A percentile compares a stretch with the other conserved stretches of the same genome.
Evolutionary conservation across 352 stramenopile genomes (phyloP).

Genomic region (Phytophthora tentaculata): DNA sequence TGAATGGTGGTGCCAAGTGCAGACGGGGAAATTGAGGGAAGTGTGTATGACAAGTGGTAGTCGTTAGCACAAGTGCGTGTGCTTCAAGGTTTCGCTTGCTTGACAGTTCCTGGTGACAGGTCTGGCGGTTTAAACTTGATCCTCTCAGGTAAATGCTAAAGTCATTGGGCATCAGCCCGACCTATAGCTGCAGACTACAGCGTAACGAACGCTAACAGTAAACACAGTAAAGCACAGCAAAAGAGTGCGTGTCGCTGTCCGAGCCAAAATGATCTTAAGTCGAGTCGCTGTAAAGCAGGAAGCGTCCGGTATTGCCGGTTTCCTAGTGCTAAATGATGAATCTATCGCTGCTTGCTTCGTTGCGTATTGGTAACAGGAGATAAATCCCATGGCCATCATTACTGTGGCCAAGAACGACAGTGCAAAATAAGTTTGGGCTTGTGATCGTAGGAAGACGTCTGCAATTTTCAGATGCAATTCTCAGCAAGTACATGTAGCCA

Average conservation of each 20-base stretch:
- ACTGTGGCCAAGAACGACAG: background rate
- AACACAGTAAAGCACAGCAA: too few species aligned
- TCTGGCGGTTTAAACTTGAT: background rate
- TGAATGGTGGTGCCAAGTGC: background rate
- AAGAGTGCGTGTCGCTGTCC: too few species aligned
- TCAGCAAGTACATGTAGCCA: too few species aligned
- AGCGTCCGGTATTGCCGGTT: background rate
- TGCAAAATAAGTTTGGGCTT: background rate
- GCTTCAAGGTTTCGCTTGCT: background rate
- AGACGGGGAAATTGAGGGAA: conserved; percentile 3
- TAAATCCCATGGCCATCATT: background rate
- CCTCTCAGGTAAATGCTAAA: too few species aligned
- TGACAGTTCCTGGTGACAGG: background rate
- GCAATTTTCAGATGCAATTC: too few species aligned
- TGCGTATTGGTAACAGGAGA: background rate
- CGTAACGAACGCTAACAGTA: too few species aligned
- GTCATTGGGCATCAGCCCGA: too few species aligned
- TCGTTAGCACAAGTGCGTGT: too few species aligned
- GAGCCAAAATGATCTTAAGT: too few species aligned
- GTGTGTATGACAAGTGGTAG: background rate
- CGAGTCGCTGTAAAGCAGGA: background rate
- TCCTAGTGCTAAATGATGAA: background rate
- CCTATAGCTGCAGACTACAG: too few species aligned
- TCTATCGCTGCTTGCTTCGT: background rate
- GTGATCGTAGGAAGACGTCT: background rate